Percentiles rank a stretch among this genome's conserved stretches.
These are phyloP conservation scores for Gastroboletus turbinatus DNA, from an alignment of 1,284 basidiomycete genomes.

Conservation along the genomic window DNA sequence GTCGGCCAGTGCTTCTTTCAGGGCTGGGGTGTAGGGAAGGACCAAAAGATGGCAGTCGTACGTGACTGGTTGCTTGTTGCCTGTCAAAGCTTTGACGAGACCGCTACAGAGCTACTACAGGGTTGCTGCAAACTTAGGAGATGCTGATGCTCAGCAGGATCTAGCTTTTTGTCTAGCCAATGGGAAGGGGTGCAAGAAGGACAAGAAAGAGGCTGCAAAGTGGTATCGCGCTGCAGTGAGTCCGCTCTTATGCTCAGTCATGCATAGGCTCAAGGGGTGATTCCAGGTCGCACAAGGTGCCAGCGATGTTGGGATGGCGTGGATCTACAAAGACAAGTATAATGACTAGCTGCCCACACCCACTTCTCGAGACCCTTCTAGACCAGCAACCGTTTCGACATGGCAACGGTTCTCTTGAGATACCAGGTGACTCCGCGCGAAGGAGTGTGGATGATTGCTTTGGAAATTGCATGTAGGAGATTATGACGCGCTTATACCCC, in stretches of 20 bases:
- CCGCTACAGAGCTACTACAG: constrained; percentile 73
- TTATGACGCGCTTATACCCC: constrained; percentile 24
- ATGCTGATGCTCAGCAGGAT: constrained; percentile 84
- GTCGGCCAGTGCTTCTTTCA: constrained; percentile 91
- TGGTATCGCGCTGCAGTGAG: constrained; percentile 86
- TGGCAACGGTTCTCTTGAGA: constrained; percentile 3
- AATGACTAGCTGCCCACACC: constrained; percentile 18
- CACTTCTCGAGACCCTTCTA: neutral
- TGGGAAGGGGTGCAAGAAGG: constrained; percentile 88
- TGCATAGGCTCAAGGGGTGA: neutral
- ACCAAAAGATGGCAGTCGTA: constrained; percentile 84
- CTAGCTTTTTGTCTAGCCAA: constrained; percentile 84
- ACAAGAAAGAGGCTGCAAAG: constrained; percentile 81
- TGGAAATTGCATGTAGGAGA: constrained; percentile 1
- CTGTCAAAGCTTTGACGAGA: constrained; percentile 1
- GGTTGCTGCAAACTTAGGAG: constrained; percentile 81
- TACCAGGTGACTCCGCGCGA: constrained; percentile 14
- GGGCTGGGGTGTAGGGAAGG: constrained; percentile 86
- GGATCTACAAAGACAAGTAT: constrained; percentile 85
- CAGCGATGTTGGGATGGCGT: constrained; percentile 79
- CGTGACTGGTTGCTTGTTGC: constrained; percentile 32
- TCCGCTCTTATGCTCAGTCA: constrained; percentile 8
- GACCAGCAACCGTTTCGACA: neutral
- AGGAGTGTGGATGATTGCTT: constrained; percentile 10
- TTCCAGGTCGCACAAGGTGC: constrained; percentile 69